These are phyloP conservation scores for Mortierella antarctica DNA, from an alignment of 192 early-diverging fungal genomes.

Conservation along the genomic window DNA sequence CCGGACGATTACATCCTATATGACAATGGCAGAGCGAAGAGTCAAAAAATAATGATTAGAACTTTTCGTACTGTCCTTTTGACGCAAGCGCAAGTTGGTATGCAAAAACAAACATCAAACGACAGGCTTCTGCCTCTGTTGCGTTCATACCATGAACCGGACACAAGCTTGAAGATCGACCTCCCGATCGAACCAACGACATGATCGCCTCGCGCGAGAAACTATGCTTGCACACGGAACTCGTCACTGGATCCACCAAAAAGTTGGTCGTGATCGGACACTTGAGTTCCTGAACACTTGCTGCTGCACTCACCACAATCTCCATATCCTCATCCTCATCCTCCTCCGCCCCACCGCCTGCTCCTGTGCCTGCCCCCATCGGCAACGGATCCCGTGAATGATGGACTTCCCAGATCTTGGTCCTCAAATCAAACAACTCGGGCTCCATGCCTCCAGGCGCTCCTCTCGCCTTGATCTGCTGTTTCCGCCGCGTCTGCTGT, in stretches of 20 bases:
- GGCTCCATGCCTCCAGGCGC: constrained; percentile 24
- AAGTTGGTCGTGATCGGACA: constrained; percentile 64
- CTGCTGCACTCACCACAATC: constrained; percentile 24
- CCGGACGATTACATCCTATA: constrained; percentile 54
- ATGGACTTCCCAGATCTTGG: constrained; percentile 46
- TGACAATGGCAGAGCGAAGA: background rate
- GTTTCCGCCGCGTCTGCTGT: constrained; percentile 24
- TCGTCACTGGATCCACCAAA: constrained; percentile 65
- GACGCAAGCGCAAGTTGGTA: background rate
- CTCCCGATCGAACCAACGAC: constrained; percentile 11
- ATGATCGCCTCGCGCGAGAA: constrained; percentile 60
- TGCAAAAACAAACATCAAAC: background rate
- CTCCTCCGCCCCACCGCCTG: constrained; percentile 20
- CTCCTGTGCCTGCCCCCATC: background rate
- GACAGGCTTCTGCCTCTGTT: too few relatives aligned
- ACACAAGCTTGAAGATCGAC: background rate
- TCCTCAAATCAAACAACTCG: constrained; percentile 27
- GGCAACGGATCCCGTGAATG: constrained; percentile 26
- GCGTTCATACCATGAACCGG: constrained; percentile 36
- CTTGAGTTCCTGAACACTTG: constrained; percentile 29
- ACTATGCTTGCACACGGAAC: constrained; percentile 63
- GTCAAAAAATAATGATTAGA: constrained; percentile 1
- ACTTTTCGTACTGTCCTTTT: background rate
- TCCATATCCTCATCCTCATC: constrained; percentile 45
- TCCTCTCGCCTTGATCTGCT: background rate